Base-by-base conservation (phyloP, 2,329 filamentous ascomycete species). In the Fusarium tanahbumbuense region DNA sequence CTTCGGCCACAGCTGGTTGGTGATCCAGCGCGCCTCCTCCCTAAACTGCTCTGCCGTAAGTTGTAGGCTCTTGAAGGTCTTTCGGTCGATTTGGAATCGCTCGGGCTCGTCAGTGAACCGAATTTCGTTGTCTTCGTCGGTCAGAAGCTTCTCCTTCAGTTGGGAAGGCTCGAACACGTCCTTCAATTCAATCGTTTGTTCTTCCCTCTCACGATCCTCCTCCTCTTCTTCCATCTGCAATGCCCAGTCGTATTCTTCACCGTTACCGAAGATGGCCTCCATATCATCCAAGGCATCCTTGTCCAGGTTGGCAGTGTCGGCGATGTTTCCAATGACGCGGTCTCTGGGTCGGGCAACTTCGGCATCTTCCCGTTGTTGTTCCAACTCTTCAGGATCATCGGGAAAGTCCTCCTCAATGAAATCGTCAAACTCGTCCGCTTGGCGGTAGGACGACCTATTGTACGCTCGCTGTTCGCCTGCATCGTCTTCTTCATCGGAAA, bases 101-200 rank as follows among this genome's bases (percentile, higher is more conserved):
- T 99, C 96, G 3, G 96, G 96, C 72, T 97, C 91, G 78, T 99
- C 96, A 22, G 88, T 90, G 76, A 91, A 89, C 50, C 96, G 93
- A 71, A 99, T 98, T 61, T 89, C 84, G 78, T 98, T 97, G 79
- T 99, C 96, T 69, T 94, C 94, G 61, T 98, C 96, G 11, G 96
- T 99, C 73, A 99, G 88, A 79, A 98, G 92, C 81, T 93, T 95
- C 81, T 99, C 96, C 60, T 92, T 91, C 41, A 99, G 87, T 79
- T 99, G 94, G 5, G 94, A 97, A 1, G 96, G 96, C 81, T 99
- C 96, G 76, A 99, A 99, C 53, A 99, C 95, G 78, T 99, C 95
- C 82, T 98, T 98, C 68, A 99, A 88, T 80, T 98, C 93, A 44
- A 98, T 89, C 46, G 91, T 91, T 75, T 94, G 92, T 71, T 97